These are phyloP conservation scores for Olyra latifolia DNA, from an alignment of 176 grass and related monocot genomes.

Conservation along the genomic window DNA sequence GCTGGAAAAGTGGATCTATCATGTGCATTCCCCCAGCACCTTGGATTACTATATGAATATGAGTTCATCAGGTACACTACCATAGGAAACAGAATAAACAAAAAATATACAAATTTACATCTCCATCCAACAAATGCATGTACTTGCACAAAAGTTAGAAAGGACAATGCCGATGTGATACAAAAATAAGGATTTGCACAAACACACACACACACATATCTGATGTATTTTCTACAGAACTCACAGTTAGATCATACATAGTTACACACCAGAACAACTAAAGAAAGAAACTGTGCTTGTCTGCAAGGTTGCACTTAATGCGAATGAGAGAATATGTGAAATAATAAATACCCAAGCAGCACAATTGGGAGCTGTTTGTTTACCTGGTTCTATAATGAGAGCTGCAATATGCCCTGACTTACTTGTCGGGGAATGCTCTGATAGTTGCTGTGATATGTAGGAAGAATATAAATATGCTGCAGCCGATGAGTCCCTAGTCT, in stretches of 20 bases:
- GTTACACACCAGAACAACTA: neutral
- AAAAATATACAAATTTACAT: neutral
- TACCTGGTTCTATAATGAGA: constrained; percentile 90
- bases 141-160: neutral
- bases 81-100: neutral
- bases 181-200: neutral
- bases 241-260: neutral
- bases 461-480: constrained; percentile 47
- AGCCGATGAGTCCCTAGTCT: constrained; percentile 56
- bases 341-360: neutral
- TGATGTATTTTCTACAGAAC: neutral
- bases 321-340: neutral
- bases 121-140: neutral
- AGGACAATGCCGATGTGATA: neutral
- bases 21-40: constrained; percentile 90
- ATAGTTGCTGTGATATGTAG: constrained; percentile 72
- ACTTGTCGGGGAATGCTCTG: constrained; percentile 41
- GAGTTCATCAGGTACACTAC: neutral
- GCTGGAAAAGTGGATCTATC: constrained; percentile 93
- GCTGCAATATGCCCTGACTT: constrained; percentile 57
- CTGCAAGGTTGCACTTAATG: neutral
- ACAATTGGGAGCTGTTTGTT: constrained; percentile 27
- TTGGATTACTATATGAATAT: constrained; percentile 70
- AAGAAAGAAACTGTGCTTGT: neutral
- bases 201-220: neutral